Percentiles rank a stretch among this genome's conserved stretches.
Evolutionary conservation across 106 monocot genomes (phyloP).

Genomic region (Acanthochlamys bracteata): DNA sequence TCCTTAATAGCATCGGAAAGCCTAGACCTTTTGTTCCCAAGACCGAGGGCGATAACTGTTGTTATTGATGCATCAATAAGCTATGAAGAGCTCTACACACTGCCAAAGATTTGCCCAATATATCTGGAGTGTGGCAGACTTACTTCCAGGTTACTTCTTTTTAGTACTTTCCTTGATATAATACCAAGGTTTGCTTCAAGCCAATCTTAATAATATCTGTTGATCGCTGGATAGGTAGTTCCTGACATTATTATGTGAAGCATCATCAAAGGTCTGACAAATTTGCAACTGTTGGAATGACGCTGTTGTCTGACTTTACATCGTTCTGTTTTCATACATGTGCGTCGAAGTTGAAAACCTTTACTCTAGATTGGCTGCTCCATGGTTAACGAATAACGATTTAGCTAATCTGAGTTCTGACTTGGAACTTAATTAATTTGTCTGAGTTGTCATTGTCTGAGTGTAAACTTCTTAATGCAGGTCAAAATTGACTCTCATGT

Average conservation of each 20-base stretch:
- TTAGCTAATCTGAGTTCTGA: constrained; percentile 37
- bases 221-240: constrained; percentile 32
- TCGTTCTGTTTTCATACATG: constrained; percentile 28
- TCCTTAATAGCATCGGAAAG: constrained; percentile 26
- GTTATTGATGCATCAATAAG: constrained; percentile 56
- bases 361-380: constrained; percentile 61
- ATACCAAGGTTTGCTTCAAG: background rate
- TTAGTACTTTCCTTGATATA: background rate
- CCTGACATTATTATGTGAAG: constrained; percentile 44
- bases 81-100: constrained; percentile 22
- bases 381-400: constrained; percentile 69
- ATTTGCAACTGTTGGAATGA: constrained; percentile 33
- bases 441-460: constrained; percentile 60
- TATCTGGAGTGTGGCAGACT: constrained; percentile 48
- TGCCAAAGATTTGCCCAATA: constrained; percentile 48
- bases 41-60: constrained; percentile 36
- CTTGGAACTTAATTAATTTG: constrained; percentile 40
- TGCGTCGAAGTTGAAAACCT: constrained; percentile 29
- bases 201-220: background rate
- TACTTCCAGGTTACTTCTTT: constrained; percentile 51
- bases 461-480: constrained; percentile 66
- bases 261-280: constrained; percentile 32
- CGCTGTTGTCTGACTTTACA: constrained; percentile 47
- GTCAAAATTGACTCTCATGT: constrained; percentile 8
- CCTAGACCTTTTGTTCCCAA: constrained; percentile 21